Conservation (phyloP, 164 flowering plant species). For the Sedum album region DNA sequence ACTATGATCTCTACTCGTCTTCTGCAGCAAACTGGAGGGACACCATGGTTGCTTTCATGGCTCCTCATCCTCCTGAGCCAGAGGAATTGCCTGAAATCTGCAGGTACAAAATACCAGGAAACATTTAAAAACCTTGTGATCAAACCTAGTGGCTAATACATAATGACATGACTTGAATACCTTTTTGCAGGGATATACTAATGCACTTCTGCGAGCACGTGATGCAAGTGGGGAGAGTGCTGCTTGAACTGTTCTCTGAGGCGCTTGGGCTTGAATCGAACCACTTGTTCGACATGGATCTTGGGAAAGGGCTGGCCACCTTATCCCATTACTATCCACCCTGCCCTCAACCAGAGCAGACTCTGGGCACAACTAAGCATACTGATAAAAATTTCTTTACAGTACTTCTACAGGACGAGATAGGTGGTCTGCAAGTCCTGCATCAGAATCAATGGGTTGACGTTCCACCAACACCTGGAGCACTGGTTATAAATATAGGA, state of each 20-base stretch:
- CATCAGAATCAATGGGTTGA: slow-evolving; percentile 18
- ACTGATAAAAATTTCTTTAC: slow-evolving; percentile 16
- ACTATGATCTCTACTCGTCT: slow-evolving; percentile 5
- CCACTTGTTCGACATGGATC: slow-evolving; percentile 17
- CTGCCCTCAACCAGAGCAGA: slow-evolving; percentile 16
- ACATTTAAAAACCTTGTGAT: not conserved
- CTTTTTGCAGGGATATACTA: not conserved
- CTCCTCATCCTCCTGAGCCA: slow-evolving; percentile 7
- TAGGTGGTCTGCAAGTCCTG: slow-evolving; percentile 20
- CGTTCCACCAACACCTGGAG: slow-evolving; percentile 12
- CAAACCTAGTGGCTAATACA: not conserved
- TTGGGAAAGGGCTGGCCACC: slow-evolving; percentile 10
- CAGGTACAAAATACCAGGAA: not conserved
- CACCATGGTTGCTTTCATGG: slow-evolving; percentile 7
- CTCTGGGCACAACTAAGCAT: slow-evolving; percentile 21
- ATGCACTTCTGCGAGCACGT: not conserved
- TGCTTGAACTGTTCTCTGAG: slow-evolving; percentile 13
- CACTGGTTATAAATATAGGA: slow-evolving; percentile 12
- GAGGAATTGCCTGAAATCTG: not conserved
- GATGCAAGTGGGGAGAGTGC: not conserved
- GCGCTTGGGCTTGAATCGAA: slow-evolving; percentile 23
- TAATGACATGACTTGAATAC: not conserved
- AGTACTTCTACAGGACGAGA: slow-evolving; percentile 15
- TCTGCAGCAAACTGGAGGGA: slow-evolving; percentile 11
- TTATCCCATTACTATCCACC: slow-evolving; percentile 23